These are phyloP conservation scores for Leucoagaricus sp. DNA, from an alignment of 1,284 basidiomycete species.

Conservation along the genomic window DNA sequence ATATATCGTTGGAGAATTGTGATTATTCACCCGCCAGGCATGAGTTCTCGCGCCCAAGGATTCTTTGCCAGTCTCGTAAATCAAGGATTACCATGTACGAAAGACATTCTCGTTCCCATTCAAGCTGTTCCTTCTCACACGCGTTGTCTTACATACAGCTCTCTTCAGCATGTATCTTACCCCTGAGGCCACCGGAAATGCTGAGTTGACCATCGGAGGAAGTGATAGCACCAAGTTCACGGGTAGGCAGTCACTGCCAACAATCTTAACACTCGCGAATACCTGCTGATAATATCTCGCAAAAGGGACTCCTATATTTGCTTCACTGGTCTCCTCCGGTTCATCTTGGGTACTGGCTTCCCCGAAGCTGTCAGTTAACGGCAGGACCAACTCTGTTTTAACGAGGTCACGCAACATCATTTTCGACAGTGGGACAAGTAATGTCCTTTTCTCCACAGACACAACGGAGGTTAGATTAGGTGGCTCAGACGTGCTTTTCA, in stretches of 20 bases:
- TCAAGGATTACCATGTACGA: conserved; percentile 50
- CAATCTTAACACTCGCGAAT: conserved; percentile 2
- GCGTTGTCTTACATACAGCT: conserved; percentile 29
- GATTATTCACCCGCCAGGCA: conserved; percentile 33
- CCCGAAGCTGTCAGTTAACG: conserved; percentile 51
- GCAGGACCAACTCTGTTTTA: conserved; percentile 46
- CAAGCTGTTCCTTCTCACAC: not conserved
- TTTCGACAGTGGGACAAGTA: conserved; percentile 60
- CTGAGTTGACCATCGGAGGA: conserved; percentile 56
- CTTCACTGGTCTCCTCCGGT: conserved; percentile 36
- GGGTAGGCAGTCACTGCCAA: conserved; percentile 30
- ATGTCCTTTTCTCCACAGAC: conserved; percentile 48
- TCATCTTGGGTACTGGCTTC: conserved; percentile 50
- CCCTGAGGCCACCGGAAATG: conserved; percentile 47
- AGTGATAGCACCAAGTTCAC: conserved; percentile 52
- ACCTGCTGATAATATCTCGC: conserved; percentile 8
- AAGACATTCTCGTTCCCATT: not conserved
- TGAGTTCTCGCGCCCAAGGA: conserved; percentile 48
- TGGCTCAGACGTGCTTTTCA: conserved; percentile 10
- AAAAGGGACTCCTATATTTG: conserved; percentile 45
- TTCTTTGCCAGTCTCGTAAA: conserved; percentile 47
- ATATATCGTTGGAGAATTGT: conserved; percentile 7
- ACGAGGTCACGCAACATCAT: conserved; percentile 44
- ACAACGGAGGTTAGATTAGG: conserved; percentile 42
- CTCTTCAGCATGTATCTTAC: conserved; percentile 56